Evolutionary conservation across 495 filamentous ascomycete genomes (phyloP).

Genomic region (Xylaria curta): DNA sequence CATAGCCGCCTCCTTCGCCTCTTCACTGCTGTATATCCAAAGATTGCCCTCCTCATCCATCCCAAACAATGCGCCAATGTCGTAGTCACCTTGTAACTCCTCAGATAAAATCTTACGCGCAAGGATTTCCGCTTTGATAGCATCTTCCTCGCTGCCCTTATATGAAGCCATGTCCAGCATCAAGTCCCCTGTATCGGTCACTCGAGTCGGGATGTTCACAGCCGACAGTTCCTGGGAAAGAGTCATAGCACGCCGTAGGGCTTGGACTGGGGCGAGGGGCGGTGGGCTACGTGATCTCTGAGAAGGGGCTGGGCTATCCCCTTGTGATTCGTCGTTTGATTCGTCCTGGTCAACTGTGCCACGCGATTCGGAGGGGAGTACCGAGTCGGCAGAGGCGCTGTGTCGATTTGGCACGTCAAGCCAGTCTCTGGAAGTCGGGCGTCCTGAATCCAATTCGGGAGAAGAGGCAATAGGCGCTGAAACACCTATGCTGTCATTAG

Average conservation of each 20-base stretch:
- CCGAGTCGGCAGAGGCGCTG: slow-evolving; percentile 53
- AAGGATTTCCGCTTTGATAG: slow-evolving; percentile 86
- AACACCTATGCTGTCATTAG: slow-evolving; percentile 51
- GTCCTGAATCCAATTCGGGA: slow-evolving; percentile 57
- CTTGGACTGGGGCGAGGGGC: slow-evolving; percentile 73
- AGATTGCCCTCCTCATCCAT: slow-evolving; percentile 94
- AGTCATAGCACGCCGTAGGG: slow-evolving; percentile 80
- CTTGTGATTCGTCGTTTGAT: slow-evolving; percentile 44
- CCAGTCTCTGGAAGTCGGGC: slow-evolving; percentile 53
- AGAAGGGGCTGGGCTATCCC: slow-evolving; percentile 42
- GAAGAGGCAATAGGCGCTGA: slow-evolving; percentile 70
- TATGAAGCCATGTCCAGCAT: slow-evolving; percentile 99
- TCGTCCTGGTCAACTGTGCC: slow-evolving; percentile 56
- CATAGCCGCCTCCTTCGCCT: slow-evolving; percentile 81
- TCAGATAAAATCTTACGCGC: slow-evolving; percentile 96
- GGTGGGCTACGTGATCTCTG: slow-evolving; percentile 78
- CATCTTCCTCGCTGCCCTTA: slow-evolving; percentile 90
- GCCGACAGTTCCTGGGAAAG: slow-evolving; percentile 85
- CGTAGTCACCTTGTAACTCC: slow-evolving; percentile 92
- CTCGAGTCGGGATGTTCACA: slow-evolving; percentile 89
- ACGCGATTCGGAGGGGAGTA: slow-evolving; percentile 44
- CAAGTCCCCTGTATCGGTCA: slow-evolving; percentile 92
- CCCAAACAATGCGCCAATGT: slow-evolving; percentile 93
- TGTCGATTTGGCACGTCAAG: slow-evolving; percentile 37
- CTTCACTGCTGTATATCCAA: slow-evolving; percentile 98